These are phyloP conservation scores for Aaosphaeria arxii DNA, from an alignment of 2,329 filamentous ascomycete species.

Conservation along the genomic window DNA sequence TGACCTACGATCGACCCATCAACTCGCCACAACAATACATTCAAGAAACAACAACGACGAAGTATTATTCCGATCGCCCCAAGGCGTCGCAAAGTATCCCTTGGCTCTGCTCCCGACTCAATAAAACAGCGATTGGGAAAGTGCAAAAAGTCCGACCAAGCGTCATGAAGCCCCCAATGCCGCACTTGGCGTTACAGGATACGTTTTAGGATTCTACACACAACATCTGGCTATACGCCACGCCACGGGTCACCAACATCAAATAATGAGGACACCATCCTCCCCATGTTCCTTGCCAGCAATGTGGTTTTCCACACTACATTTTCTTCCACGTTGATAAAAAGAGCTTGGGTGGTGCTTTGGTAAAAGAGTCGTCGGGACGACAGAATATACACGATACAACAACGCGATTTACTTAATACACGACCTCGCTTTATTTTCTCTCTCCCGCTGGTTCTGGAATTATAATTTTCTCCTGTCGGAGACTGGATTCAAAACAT, in stretches of 20 bases:
- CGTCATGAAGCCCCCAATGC: not conserved
- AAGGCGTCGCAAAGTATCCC: too few relatives aligned
- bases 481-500: not conserved
- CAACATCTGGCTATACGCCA: not conserved
- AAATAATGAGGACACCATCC: too few relatives aligned
- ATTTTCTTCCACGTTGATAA: too few relatives aligned
- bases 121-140: slow-evolving; percentile 1
- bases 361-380: not conserved
- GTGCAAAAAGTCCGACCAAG: not conserved
- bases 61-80: too few relatives aligned
- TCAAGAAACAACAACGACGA: too few relatives aligned
- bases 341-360: too few relatives aligned
- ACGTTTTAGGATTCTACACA: not conserved
- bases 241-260: too few relatives aligned
- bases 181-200: not conserved
- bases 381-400: not conserved
- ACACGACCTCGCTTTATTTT: not conserved
- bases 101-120: slow-evolving; percentile 7
- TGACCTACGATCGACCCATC: too few relatives aligned
- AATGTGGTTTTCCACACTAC: too few relatives aligned
- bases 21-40: too few relatives aligned
- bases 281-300: too few relatives aligned
- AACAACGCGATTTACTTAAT: not conserved
- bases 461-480: not conserved
- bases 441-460: not conserved